Base-by-base conservation (phyloP, 164 flowering plant genomes). In the Macadamia integrifolia region DNA sequence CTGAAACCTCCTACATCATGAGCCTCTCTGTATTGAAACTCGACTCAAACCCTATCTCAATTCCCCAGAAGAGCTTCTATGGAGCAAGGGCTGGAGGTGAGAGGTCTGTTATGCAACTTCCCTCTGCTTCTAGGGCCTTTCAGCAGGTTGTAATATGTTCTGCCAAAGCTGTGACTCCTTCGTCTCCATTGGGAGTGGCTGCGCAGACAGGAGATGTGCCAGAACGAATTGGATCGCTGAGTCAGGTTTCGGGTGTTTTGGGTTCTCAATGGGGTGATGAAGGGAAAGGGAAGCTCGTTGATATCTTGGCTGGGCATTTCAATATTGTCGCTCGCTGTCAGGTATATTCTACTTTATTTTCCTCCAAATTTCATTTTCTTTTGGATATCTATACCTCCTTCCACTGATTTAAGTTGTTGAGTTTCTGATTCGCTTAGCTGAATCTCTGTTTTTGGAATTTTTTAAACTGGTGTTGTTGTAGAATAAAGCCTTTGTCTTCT, bases 271-370 rank as follows among this genome's bases (percentile, higher is more conserved):
- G 97, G 96, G 97, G 97, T 6, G 97, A 93, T 62, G 97, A 91
- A 79, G 98, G 98, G n/a, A 93, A 93, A 66, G 97, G 97, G 32
- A 93, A 93, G 65, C 95, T 93, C 67, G 97, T 93, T n/a, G 98
- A 93, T 67, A 87, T 93, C 72, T 76, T 93, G 71, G 98, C 97
- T 40, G 64, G 77, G 57, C 89, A 89, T 57, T 93, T 88, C 72
- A 94, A 93, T 61, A 72, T 93, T 60, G 97, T 93, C 35, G 98
- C 98, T 79, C 97, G 98, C 62, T 91, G 98, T 77, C 97, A 91
- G 90, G 97, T 93, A 61, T 32, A 40, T 3, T 40, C 12, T 28
- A 31, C 59, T 48, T 23, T 35, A 7, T 63, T 8, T n/a, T 14
- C 8, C 40, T 14, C 18, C 4, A 57, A 66, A 30, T 29, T 57